Evolutionary conservation across 805 yeast species (phyloP).

Genomic region (Ogataea trehaloabstinens): DNA sequence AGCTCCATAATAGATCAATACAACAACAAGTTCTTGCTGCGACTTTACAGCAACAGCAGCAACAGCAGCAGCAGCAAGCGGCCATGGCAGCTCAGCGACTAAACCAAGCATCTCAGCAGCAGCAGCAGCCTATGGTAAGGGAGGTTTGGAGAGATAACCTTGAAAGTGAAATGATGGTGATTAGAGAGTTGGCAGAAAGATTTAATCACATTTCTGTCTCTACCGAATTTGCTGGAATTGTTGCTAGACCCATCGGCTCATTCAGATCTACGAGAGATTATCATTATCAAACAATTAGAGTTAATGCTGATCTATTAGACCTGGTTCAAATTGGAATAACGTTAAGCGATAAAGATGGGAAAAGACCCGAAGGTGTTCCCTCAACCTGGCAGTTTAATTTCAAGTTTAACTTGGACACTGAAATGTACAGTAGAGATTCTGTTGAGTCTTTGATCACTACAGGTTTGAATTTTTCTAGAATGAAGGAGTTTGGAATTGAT

Average conservation of each 20-base stretch:
- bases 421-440: constrained; percentile 87
- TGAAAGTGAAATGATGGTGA: constrained; percentile 60
- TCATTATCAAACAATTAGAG: constrained; percentile 91
- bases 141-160: constrained; percentile 76
- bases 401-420: constrained; percentile 67
- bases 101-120: constrained; percentile 18
- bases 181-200: constrained; percentile 56
- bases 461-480: constrained; percentile 77
- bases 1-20: constrained; percentile 29
- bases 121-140: constrained; percentile 49
- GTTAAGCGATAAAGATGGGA: constrained; percentile 65
- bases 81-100: constrained; percentile 21
- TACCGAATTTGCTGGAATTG: constrained; percentile 94
- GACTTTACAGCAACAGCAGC: constrained; percentile 21
- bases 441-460: constrained; percentile 75
- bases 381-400: constrained; percentile 98
- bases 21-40: constrained; percentile 30
- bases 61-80: constrained; percentile 12
- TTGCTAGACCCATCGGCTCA: constrained; percentile 93
- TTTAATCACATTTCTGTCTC: constrained; percentile 67
- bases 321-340: constrained; percentile 86
- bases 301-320: constrained; percentile 83
- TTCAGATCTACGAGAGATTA: constrained; percentile 88
- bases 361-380: constrained; percentile 60
- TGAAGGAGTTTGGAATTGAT: constrained; percentile 74